These are phyloP conservation scores for Balakata baccata DNA, from an alignment of 345 rosid species.

Conservation along the genomic window DNA sequence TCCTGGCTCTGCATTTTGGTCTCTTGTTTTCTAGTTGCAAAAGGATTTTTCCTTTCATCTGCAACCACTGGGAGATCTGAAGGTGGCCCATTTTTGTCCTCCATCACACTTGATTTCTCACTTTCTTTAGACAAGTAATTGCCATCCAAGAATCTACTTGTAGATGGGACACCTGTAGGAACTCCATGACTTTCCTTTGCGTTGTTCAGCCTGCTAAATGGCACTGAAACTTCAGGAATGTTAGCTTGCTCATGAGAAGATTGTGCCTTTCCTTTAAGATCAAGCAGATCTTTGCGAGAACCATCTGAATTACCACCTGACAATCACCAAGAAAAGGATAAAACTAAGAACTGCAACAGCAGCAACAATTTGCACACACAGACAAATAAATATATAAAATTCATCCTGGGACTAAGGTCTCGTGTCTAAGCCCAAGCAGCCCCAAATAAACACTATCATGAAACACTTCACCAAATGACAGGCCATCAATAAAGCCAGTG, in stretches of 20 bases:
- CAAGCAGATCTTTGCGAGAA: conserved; percentile 45
- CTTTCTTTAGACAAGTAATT: conserved; percentile 43
- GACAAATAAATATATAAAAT: background rate
- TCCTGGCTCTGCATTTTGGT: conserved; percentile 48
- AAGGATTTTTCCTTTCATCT: conserved; percentile 48
- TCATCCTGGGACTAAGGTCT: background rate
- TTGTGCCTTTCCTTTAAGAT: conserved; percentile 46
- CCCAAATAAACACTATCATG: background rate
- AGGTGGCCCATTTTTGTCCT: conserved; percentile 36
- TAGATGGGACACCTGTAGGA: conserved; percentile 36
- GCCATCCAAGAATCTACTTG: conserved; percentile 49
- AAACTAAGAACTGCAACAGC: conserved; percentile 3
- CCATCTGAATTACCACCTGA: conserved; percentile 51
- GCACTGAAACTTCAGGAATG: conserved; percentile 41
- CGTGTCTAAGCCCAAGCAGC: background rate
- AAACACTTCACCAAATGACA: background rate
- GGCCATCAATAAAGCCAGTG: conserved; percentile 1
- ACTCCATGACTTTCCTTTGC: conserved; percentile 35
- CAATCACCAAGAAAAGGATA: background rate
- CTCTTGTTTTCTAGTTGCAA: conserved; percentile 42
- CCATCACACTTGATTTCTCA: conserved; percentile 42
- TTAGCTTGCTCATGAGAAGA: conserved; percentile 38
- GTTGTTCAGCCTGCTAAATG: conserved; percentile 49
- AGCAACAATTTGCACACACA: background rate
- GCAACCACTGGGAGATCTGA: conserved; percentile 32